Conservation (phyloP, 805 yeast species). For the Myxozyma neotropica region DNA sequence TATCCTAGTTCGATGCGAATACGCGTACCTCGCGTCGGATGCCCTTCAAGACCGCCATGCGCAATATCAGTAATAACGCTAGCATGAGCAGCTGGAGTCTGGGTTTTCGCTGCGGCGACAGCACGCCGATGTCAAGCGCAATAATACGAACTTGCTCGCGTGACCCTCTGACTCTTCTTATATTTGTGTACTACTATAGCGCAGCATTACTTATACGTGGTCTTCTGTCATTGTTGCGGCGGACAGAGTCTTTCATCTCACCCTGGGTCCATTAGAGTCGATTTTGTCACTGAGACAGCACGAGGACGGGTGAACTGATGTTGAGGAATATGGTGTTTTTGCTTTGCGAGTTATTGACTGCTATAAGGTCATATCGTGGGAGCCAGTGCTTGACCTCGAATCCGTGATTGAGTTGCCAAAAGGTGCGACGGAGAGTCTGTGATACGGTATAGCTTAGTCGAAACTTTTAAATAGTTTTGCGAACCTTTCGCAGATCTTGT, state of each 20-base stretch:
- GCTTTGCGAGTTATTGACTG: slow-evolving; percentile 7
- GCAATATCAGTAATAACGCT: too few species aligned
- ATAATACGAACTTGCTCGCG: slow-evolving; percentile 8
- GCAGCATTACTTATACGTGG: slow-evolving; percentile 9
- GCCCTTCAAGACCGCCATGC: slow-evolving; percentile 24
- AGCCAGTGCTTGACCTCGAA: slow-evolving; percentile 15
- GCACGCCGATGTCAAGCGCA: slow-evolving; percentile 10
- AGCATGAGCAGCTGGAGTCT: too few species aligned
- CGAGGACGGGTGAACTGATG: slow-evolving; percentile 15
- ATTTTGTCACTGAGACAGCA: slow-evolving; percentile 9
- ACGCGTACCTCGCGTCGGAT: slow-evolving; percentile 18
- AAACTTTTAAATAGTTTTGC: slow-evolving; percentile 2
- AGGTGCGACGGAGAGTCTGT: slow-evolving; percentile 20
- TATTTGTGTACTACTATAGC: slow-evolving; percentile 21
- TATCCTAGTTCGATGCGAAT: slow-evolving; percentile 23
- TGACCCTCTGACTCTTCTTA: slow-evolving; percentile 11
- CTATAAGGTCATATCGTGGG: slow-evolving; percentile 15
- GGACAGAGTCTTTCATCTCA: slow-evolving; percentile 8
- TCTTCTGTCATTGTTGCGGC: slow-evolving; percentile 14
- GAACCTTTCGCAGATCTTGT: not conserved
- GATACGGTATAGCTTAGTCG: slow-evolving; percentile 27
- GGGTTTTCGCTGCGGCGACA: slow-evolving; percentile 3
- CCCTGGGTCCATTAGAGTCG: slow-evolving; percentile 21
- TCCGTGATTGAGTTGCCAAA: slow-evolving; percentile 13
- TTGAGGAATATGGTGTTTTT: slow-evolving; percentile 11